These are phyloP conservation scores for Lachancea nothofagi DNA, from an alignment of 805 yeast genomes.

Conservation along the genomic window DNA sequence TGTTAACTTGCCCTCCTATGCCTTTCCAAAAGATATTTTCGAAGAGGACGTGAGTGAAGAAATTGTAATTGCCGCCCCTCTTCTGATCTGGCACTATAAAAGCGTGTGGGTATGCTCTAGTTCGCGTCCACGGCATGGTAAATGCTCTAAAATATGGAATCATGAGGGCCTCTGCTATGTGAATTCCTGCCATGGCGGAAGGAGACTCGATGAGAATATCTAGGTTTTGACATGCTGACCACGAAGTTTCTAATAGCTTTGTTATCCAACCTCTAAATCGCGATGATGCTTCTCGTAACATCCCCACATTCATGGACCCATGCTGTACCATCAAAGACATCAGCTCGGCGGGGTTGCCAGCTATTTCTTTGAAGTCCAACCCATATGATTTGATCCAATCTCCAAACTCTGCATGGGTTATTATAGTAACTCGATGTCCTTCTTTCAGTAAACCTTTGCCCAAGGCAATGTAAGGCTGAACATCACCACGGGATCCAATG, in stretches of 20 bases:
- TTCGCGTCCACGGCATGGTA: slow-evolving; percentile 98
- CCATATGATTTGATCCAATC: slow-evolving; percentile 68
- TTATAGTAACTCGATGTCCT: slow-evolving; percentile 81
- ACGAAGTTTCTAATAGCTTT: slow-evolving; percentile 63
- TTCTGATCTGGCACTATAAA: slow-evolving; percentile 91
- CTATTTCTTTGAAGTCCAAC: slow-evolving; percentile 64
- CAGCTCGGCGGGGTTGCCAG: slow-evolving; percentile 88
- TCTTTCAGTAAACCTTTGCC: slow-evolving; percentile 71
- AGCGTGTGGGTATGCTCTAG: slow-evolving; percentile 95
- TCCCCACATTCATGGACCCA: slow-evolving; percentile 78
- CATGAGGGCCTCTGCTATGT: slow-evolving; percentile 85
- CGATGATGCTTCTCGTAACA: slow-evolving; percentile 74
- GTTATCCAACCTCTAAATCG: slow-evolving; percentile 80
- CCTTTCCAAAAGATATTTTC: slow-evolving; percentile 94
- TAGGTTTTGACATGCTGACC: slow-evolving; percentile 79
- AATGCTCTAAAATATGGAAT: slow-evolving; percentile 93
- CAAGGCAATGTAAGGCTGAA: slow-evolving; percentile 91
- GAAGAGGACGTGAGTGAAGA: slow-evolving; percentile 86
- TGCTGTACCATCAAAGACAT: slow-evolving; percentile 92
- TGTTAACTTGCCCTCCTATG: slow-evolving; percentile 76
- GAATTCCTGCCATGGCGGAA: slow-evolving; percentile 91
- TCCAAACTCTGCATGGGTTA: slow-evolving; percentile 77
- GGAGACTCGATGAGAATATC: slow-evolving; percentile 94
- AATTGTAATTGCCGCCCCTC: slow-evolving; percentile 88
- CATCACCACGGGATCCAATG: slow-evolving; percentile 95